Conservation (phyloP, 371 early-diverging fungal species). For the Mortierella sp. region DNA sequence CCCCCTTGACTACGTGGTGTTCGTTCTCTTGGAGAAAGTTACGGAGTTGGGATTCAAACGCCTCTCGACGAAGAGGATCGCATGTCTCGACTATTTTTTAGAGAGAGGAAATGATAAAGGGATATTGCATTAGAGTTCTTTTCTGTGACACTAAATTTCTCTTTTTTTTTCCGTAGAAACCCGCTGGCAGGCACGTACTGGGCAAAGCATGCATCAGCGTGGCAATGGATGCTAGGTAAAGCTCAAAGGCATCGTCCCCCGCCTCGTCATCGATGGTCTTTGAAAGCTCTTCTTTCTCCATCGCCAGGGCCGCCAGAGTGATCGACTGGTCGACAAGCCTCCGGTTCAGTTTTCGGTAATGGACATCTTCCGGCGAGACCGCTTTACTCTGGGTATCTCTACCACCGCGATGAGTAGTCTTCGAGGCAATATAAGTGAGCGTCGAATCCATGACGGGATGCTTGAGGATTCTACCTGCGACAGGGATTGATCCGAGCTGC, state of each 20-base stretch:
- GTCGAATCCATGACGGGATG: constrained; percentile 57
- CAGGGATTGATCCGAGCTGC: constrained; percentile 50
- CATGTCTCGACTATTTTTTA: constrained; percentile 60
- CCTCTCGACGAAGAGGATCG: constrained; percentile 56
- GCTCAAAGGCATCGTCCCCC: constrained; percentile 63
- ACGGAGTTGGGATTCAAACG: constrained; percentile 55
- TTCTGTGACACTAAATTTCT: too few relatives aligned
- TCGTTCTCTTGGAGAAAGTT: constrained; percentile 30
- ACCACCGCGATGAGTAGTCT: constrained; percentile 23
- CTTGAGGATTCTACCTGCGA: constrained; percentile 52
- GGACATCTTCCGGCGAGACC: constrained; percentile 29
- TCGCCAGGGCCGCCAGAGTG: constrained; percentile 59
- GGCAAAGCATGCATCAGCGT: constrained; percentile 66
- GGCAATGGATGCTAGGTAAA: constrained; percentile 62
- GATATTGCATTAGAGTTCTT: not conserved
- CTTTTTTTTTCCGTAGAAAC: too few relatives aligned
- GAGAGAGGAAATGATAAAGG: constrained; percentile 4
- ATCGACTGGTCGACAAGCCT: constrained; percentile 61
- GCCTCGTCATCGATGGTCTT: constrained; percentile 56
- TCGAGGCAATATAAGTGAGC: constrained; percentile 51
- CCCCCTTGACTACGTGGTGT: constrained; percentile 5
- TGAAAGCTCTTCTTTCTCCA: constrained; percentile 55
- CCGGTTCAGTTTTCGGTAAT: constrained; percentile 54
- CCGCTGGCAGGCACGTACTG: too few relatives aligned
- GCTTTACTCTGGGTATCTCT: constrained; percentile 11